Conservation (phyloP, 2,329 filamentous ascomycete genomes). For the Cytospora leucostoma region DNA sequence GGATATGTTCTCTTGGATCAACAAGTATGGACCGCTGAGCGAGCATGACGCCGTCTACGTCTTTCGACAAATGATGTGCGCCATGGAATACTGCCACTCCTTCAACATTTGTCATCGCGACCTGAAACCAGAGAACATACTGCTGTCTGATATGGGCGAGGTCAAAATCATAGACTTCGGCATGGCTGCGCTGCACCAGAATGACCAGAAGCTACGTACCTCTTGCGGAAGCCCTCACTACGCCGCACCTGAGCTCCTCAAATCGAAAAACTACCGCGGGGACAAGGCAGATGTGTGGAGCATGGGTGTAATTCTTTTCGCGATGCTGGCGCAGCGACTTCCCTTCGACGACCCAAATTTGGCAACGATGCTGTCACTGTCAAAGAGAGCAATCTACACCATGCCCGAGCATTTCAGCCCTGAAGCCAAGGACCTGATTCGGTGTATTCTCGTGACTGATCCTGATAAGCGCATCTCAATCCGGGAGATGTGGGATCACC, state of each 20-base stretch:
- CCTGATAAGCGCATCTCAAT: slow-evolving; percentile 79
- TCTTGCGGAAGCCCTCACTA: slow-evolving; percentile 97
- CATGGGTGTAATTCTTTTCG: slow-evolving; percentile 85
- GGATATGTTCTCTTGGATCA: slow-evolving; percentile 87
- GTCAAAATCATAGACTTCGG: slow-evolving; percentile 98
- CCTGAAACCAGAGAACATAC: slow-evolving; percentile 94
- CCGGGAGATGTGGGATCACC: slow-evolving; percentile 81
- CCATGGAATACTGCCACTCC: slow-evolving; percentile 87
- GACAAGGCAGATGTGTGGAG: slow-evolving; percentile 94
- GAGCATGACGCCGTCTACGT: slow-evolving; percentile 82
- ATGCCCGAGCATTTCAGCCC: slow-evolving; percentile 63
- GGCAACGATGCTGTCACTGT: slow-evolving; percentile 59
- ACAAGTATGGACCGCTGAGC: slow-evolving; percentile 67
- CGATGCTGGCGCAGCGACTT: slow-evolving; percentile 78
- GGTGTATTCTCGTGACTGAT: slow-evolving; percentile 75
- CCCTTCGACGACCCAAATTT: slow-evolving; percentile 73
- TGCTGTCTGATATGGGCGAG: slow-evolving; percentile 72
- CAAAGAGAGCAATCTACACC: slow-evolving; percentile 60
- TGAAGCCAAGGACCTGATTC: slow-evolving; percentile 77
- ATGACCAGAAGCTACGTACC: slow-evolving; percentile 75
- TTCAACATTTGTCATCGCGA: slow-evolving; percentile 97
- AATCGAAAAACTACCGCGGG: slow-evolving; percentile 75
- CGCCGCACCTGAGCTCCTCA: slow-evolving; percentile 88
- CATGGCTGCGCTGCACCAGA: slow-evolving; percentile 90
- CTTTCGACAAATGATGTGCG: slow-evolving; percentile 91